Percentiles rank a stretch among this genome's conserved stretches.
phyloP scores from a whole-genome alignment of 805 yeast genomes.

The Ogataea trehalophila region DNA sequence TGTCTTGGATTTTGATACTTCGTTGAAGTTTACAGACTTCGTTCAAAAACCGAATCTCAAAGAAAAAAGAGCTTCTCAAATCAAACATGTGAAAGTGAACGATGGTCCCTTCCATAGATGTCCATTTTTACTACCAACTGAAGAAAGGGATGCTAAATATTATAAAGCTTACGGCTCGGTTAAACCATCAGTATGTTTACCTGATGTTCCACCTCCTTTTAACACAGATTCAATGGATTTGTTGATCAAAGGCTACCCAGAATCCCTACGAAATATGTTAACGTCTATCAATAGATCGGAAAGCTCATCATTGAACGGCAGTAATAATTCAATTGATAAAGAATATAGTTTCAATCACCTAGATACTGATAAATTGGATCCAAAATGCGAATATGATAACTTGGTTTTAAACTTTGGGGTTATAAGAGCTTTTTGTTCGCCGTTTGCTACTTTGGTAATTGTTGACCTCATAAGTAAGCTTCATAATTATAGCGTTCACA shows the following conservation, averaged over 20 bases:
- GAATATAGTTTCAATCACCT: not conserved
- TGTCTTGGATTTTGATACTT: constrained; percentile 46
- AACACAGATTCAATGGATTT: constrained; percentile 42
- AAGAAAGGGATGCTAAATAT: constrained; percentile 43
- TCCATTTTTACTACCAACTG: constrained; percentile 60
- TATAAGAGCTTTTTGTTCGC: constrained; percentile 42
- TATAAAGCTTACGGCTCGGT: constrained; percentile 47
- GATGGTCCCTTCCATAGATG: constrained; percentile 84
- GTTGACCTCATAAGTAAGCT: constrained; percentile 34
- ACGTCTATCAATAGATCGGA: constrained; percentile 6
- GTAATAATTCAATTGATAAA: constrained; percentile 1
- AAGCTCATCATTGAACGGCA: not conserved
- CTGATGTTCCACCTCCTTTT: constrained; percentile 59
- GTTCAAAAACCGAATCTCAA: constrained; percentile 45
- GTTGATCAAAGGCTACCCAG: constrained; percentile 33
- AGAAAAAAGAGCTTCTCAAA: constrained; percentile 49
- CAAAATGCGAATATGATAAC: constrained; percentile 47
- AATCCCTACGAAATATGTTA: constrained; percentile 13
- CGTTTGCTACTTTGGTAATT: constrained; percentile 24
- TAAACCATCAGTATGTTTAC: constrained; percentile 57
- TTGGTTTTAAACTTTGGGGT: constrained; percentile 52
- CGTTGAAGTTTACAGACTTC: constrained; percentile 57
- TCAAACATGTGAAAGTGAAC: constrained; percentile 57
- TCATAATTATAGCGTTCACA: constrained; percentile 37
- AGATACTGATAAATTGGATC: constrained; percentile 24